Percentiles rank a stretch among this genome's conserved stretches.
Conservation (phyloP, 2,329 filamentous ascomycete species). For the Penicillium brasilianum region DNA sequence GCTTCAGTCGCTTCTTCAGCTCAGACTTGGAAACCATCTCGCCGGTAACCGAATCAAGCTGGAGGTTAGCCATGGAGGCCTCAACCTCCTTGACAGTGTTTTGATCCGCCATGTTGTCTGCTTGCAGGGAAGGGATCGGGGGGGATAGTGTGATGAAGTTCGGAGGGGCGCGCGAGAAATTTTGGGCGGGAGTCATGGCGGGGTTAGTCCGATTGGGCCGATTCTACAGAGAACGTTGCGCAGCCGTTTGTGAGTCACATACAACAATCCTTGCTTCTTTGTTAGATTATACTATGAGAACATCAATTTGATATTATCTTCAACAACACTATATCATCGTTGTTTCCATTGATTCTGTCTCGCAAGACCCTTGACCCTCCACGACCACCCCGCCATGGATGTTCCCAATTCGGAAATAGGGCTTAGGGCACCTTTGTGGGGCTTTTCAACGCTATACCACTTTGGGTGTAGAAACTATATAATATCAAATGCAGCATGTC, state of each 20-base stretch:
- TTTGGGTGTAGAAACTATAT: neutral
- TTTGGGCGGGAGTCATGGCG: slow-evolving; percentile 40
- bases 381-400: neutral
- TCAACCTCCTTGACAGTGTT: slow-evolving; percentile 53
- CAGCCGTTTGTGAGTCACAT: neutral
- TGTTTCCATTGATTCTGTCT: neutral
- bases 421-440: slow-evolving; percentile 42
- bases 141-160: slow-evolving; percentile 34
- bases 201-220: slow-evolving; percentile 33
- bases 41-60: slow-evolving; percentile 91
- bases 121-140: slow-evolving; percentile 15
- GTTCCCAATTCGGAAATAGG: slow-evolving; percentile 36
- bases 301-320: no score
- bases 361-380: neutral
- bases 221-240: slow-evolving; percentile 5
- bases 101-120: slow-evolving; percentile 47
- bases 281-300: neutral
- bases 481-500: no score
- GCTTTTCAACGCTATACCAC: slow-evolving; percentile 32
- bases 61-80: slow-evolving; percentile 68
- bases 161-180: slow-evolving; percentile 35
- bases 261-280: no score
- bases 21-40: slow-evolving; percentile 84
- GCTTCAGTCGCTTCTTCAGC: slow-evolving; percentile 95
- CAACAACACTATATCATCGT: no score